Evolutionary conservation across 1,284 basidiomycete genomes (phyloP), one percentile per base, ranked within the genome.

Genomic region (Microbotryum scabiosae): DNA sequence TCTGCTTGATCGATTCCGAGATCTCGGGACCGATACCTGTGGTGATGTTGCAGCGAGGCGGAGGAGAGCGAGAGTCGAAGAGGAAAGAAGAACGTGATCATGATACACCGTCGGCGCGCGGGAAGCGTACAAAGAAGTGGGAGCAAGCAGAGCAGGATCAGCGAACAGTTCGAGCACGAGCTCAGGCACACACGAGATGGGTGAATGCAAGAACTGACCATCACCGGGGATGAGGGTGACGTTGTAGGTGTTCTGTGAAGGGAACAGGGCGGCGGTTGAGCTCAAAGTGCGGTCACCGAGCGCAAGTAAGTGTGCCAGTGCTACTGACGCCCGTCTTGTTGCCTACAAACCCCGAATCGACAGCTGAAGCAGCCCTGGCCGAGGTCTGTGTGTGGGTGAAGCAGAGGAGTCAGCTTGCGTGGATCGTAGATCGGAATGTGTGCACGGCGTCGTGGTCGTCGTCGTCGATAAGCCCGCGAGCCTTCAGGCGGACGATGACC

Each of bases 11-110:
- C 64, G 93, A 87, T 79, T 96, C 82, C 76, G 90, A 89, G 72
- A 99, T 97, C 81, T 99, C 96, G 54, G 94, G 92, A 54, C 96
- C 96, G 80, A 99, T 98, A 77, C 93, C 90, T 92, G 68, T 46
- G 56, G 26, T 32, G 28, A 30, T 30, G 23, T 41, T 44, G 36
- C 50, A 25, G 50, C 45, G 21, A 21, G 32, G 41, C 25, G 54
- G 26, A 14, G 16, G 50, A 16, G 36, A 50, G 9, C 21, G 45
- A 30, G 46, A 26, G 48, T 2, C 48, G 45, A 26, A 54, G 45
- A 23, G n/a, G 45, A 21, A 28, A 51, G 44, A 41, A 51, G 50
- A 44, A 71, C 59, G 73, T 59, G 21, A 26, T 30, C 48, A 69
- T 56, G 57, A 71, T 71, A 7, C 28, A 30, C 8, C 73, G 66